Conservation (phyloP, 2,329 filamentous ascomycete genomes). For the Venturiaceae sp. region DNA sequence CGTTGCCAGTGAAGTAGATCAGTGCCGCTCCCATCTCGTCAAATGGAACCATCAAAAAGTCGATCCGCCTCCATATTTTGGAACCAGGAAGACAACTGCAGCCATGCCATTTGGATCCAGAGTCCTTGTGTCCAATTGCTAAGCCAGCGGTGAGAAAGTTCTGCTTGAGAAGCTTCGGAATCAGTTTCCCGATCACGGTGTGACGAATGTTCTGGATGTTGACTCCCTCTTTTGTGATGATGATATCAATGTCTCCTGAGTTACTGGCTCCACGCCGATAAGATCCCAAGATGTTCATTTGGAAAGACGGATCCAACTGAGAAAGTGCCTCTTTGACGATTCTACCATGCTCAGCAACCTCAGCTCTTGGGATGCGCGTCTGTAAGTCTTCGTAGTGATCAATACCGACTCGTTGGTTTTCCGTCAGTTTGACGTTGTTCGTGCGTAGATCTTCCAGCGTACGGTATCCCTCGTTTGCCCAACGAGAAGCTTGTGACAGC, state of each 20-base stretch:
- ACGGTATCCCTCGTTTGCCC: conserved; percentile 65
- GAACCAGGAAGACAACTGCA: conserved; percentile 59
- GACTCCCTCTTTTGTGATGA: conserved; percentile 63
- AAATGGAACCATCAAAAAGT: conserved; percentile 74
- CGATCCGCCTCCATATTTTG: conserved; percentile 66
- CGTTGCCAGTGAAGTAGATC: conserved; percentile 94
- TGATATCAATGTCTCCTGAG: conserved; percentile 76
- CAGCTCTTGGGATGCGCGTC: conserved; percentile 63
- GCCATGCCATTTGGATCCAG: conserved; percentile 80
- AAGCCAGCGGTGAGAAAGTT: conserved; percentile 64
- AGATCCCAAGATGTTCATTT: conserved; percentile 71
- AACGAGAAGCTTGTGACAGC: conserved; percentile 57
- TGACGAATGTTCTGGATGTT: conserved; percentile 47
- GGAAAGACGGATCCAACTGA: conserved; percentile 51
- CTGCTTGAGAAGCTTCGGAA: conserved; percentile 48
- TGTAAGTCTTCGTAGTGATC: conserved; percentile 74
- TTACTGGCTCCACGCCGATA: conserved; percentile 69
- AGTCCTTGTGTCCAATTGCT: conserved; percentile 42
- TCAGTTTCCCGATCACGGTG: conserved; percentile 53
- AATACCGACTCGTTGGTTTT: conserved; percentile 65
- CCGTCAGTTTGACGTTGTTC: conserved; percentile 50
- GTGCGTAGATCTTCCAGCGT: conserved; percentile 61
- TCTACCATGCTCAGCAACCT: conserved; percentile 61
- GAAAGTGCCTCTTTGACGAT: conserved; percentile 52
- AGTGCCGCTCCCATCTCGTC: conserved; percentile 73